A percentile compares a stretch with the other conserved stretches of the same genome.
These are phyloP conservation scores for Diaporthe citri DNA, from an alignment of 2,329 filamentous ascomycete genomes.

Conservation along the genomic window DNA sequence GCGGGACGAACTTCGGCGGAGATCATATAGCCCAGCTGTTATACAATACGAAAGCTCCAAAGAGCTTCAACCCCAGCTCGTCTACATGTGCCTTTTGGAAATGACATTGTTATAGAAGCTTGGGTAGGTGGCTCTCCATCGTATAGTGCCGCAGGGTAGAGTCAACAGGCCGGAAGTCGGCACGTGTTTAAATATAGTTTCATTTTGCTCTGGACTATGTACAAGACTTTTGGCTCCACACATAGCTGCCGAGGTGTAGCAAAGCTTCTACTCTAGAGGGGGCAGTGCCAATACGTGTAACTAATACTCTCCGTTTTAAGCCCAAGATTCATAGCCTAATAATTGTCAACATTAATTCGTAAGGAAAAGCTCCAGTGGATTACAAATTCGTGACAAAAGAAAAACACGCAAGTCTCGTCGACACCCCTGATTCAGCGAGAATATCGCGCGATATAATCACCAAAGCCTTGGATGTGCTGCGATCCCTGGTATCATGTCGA, in stretches of 20 bases:
- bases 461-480: neutral
- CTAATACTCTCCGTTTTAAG: neutral
- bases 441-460: neutral
- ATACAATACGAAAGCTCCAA: slow-evolving; percentile 1
- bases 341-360: neutral
- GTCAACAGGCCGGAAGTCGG: neutral
- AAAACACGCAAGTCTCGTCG: neutral
- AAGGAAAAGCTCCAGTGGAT: neutral
- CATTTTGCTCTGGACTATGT: neutral
- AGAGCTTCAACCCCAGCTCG: neutral
- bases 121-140: neutral
- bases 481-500: neutral
- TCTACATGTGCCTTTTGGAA: neutral
- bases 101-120: neutral
- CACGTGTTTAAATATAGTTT: neutral
- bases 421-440: neutral
- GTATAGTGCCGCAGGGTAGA: neutral
- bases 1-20: slow-evolving; percentile 17
- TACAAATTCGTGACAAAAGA: neutral
- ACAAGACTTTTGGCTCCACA: neutral
- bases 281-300: neutral
- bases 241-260: neutral
- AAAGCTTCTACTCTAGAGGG: neutral
- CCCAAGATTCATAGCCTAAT: neutral
- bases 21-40: slow-evolving; percentile 18